phyloP scores from a whole-genome alignment of 129 eudicot species.

The Ambrosia trifida region DNA sequence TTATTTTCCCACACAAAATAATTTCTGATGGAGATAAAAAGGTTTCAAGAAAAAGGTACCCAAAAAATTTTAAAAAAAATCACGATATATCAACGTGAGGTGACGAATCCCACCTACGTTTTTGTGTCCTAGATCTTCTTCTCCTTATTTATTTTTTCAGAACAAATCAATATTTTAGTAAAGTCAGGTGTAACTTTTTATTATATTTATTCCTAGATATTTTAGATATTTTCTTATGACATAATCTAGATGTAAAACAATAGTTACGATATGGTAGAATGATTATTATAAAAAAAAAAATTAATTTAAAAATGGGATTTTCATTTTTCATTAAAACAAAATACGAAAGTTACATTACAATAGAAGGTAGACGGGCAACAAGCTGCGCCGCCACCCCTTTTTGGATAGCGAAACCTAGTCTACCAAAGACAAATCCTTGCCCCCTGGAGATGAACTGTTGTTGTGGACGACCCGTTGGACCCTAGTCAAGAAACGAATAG shows the following conservation, averaged over 20 bases:
- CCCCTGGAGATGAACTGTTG: too few species aligned
- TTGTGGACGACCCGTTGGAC: too few species aligned
- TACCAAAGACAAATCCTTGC: too few species aligned
- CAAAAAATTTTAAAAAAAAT: not conserved
- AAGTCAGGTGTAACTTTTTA: not conserved
- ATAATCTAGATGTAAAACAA: not conserved
- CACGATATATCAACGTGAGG: constrained; percentile 22
- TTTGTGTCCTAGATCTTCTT: not conserved
- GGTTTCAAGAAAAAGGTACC: constrained; percentile 6
- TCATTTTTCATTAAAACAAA: too few species aligned
- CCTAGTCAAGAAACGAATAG: too few species aligned
- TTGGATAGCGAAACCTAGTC: too few species aligned
- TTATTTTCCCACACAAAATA: constrained; percentile 14
- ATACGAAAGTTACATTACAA: too few species aligned
- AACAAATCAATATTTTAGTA: not conserved
- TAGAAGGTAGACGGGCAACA: too few species aligned
- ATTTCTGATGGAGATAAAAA: constrained; percentile 28
- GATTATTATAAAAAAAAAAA: too few species aligned
- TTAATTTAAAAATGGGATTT: too few species aligned
- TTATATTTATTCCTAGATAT: not conserved
- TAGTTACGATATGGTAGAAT: not conserved
- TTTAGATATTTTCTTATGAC: constrained; percentile 1
- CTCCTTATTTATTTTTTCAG: not conserved
- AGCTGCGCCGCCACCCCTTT: too few species aligned
- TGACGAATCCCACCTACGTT: constrained; percentile 28